phyloP scores from a whole-genome alignment of 1,284 basidiomycete species.

The Moesziomyces antarcticus region DNA sequence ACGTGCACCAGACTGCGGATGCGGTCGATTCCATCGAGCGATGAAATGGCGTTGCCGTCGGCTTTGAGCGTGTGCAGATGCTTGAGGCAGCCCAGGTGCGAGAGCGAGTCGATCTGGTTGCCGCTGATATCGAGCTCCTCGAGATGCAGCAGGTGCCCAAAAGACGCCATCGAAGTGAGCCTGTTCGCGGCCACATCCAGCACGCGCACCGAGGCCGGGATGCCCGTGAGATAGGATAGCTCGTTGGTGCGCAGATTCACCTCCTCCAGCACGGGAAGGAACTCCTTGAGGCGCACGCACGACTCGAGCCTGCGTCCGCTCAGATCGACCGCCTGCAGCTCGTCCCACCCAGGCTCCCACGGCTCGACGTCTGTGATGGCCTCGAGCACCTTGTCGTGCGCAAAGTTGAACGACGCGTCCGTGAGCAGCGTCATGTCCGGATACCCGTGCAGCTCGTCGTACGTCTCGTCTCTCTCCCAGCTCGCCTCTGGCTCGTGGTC shows the following conservation, averaged over 20 bases:
- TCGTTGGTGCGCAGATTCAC: conserved; percentile 74
- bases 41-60: conserved; percentile 82
- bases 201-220: conserved; percentile 53
- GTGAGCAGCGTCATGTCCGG: conserved; percentile 71
- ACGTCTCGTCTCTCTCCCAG: conserved; percentile 27
- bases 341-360: conserved; percentile 94
- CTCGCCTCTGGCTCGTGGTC: conserved; percentile 12
- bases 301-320: conserved; percentile 84
- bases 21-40: conserved; percentile 80
- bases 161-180: conserved; percentile 86
- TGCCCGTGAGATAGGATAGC: conserved; percentile 59
- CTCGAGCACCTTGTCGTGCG: conserved; percentile 88
- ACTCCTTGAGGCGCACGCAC: conserved; percentile 90
- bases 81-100: conserved; percentile 48
- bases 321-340: conserved; percentile 80
- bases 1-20: conserved; percentile 77
- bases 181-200: conserved; percentile 68
- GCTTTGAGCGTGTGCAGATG: conserved; percentile 89
- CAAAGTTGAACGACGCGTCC: conserved; percentile 92
- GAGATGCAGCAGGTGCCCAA: conserved; percentile 84
- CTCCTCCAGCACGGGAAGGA: conserved; percentile 84
- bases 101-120: conserved; percentile 81
- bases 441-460: conserved; percentile 48
- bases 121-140: conserved; percentile 89
- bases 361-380: conserved; percentile 95